phyloP scores from a whole-genome alignment of 2,329 filamentous ascomycete species.

The Dothideomycetes sp. region DNA sequence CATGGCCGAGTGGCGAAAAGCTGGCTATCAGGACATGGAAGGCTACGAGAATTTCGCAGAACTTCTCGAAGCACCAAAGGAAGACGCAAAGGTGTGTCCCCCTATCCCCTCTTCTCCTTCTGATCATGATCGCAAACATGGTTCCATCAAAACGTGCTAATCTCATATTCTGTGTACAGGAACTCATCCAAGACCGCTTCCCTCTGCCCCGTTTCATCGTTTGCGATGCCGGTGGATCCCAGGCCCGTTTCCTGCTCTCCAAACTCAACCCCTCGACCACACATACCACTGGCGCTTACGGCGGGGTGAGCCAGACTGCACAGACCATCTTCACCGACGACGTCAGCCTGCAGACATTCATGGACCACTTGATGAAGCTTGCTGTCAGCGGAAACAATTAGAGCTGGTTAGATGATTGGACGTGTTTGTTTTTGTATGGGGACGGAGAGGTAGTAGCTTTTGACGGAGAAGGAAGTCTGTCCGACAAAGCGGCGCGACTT shows the following conservation, averaged over 20 bases:
- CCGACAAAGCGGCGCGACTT: too few species aligned
- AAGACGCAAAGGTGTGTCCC: slow-evolving; percentile 74
- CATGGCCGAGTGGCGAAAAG: slow-evolving; percentile 94
- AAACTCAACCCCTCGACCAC: slow-evolving; percentile 98
- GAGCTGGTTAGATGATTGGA: too few species aligned
- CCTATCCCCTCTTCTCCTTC: neutral
- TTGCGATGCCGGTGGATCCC: slow-evolving; percentile 94
- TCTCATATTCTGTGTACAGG: slow-evolving; percentile 41
- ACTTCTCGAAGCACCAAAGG: slow-evolving; percentile 84
- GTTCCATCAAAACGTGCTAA: too few species aligned
- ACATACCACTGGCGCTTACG: slow-evolving; percentile 73
- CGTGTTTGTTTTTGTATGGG: too few species aligned
- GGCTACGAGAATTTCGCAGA: slow-evolving; percentile 93
- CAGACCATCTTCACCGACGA: slow-evolving; percentile 99
- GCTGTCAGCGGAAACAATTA: slow-evolving; percentile 27
- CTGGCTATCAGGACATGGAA: slow-evolving; percentile 94
- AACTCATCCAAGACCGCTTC: slow-evolving; percentile 94
- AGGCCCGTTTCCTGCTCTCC: slow-evolving; percentile 90
- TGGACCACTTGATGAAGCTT: slow-evolving; percentile 98
- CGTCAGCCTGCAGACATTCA: slow-evolving; percentile 95
- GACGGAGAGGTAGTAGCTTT: too few species aligned
- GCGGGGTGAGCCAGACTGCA: slow-evolving; percentile 76
- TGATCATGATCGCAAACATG: neutral
- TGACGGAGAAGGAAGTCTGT: too few species aligned
- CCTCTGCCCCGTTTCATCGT: slow-evolving; percentile 98